Evolutionary conservation across 495 filamentous ascomycete genomes (phyloP), one percentile per base, ranked within the genome.

Genomic region (Daldinia vernicosa): DNA sequence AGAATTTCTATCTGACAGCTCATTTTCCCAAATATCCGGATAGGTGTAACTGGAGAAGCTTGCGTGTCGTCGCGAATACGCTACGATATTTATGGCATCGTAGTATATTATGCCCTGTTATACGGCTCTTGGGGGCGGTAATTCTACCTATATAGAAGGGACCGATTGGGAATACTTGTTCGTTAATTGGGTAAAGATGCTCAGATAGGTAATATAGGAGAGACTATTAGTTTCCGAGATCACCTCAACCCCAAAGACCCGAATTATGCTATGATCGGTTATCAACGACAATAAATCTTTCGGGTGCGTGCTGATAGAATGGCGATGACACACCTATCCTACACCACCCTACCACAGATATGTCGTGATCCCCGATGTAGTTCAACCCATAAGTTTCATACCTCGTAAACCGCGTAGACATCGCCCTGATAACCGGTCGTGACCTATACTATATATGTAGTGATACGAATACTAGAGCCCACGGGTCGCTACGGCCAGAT

Each of bases 1-100:
- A 35, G 30, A 56, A 56, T 56, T 32, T 56, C 15, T 56, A 56
- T 56, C 53, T 56, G 53, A 56, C 30, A 56, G n/a, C 53, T 56
- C 53, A 56, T 22, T 56, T 56, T 56, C 53, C 30, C 27, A 53
- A 30, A 53, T 30, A 53, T 53, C 50, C 50, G 50, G 24, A 26
- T 53, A 53, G 14, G 50, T 53, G 50, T 53, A 53, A 53, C 50
- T 53, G 50, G 24, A 53, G 50, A 47, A n/a, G 50, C 50, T 53
- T 53, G 50, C 50, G 24, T 53, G 50, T 53, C 24, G 24, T n/a
- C 15, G 22, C 50, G 50, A 30, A 30, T 30, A 30, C 15, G 24
- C 19, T 12, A 24, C 43, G 43, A 47, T 47, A 47, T 47, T 47
- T 47, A 24, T 47, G 1, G 1, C 3, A 47, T 47, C 17, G 19